Percentiles rank a stretch among this genome's conserved stretches.
Evolutionary conservation across 2,329 filamentous ascomycete genomes (phyloP).

Genomic region (Aspergillus caelatus): DNA sequence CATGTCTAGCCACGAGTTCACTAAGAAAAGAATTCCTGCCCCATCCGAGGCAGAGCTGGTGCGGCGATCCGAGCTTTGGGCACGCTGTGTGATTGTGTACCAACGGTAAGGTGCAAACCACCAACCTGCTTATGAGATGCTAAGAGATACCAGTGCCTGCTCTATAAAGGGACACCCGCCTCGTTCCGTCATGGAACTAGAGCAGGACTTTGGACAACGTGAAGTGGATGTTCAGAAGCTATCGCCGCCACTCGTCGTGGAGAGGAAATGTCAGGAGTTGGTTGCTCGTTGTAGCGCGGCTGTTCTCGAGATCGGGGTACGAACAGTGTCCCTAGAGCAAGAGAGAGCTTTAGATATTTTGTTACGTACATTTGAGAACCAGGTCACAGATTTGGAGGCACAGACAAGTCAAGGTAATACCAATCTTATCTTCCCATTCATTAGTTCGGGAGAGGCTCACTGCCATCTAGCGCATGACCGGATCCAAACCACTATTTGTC

Average conservation of each 20-base stretch:
- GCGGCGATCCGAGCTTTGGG: constrained; percentile 44
- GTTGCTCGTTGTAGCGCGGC: constrained; percentile 40
- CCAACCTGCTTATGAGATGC: not conserved
- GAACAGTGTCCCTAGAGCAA: constrained; percentile 41
- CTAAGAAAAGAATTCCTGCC: constrained; percentile 33
- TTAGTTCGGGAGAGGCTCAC: not conserved
- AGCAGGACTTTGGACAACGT: constrained; percentile 39
- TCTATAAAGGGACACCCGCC: constrained; percentile 42
- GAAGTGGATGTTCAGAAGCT: constrained; percentile 39
- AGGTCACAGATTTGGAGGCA: constrained; percentile 40
- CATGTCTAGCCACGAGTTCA: constrained; percentile 47
- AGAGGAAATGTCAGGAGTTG: constrained; percentile 42
- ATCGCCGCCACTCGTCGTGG: constrained; percentile 35
- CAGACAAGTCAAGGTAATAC: constrained; percentile 35
- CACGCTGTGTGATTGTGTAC: constrained; percentile 43
- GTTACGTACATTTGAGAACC: constrained; percentile 39
- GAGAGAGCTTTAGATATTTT: constrained; percentile 42
- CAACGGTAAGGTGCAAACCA: constrained; percentile 35
- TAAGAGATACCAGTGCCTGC: constrained; percentile 34
- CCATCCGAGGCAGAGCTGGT: constrained; percentile 39
- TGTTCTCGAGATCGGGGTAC: constrained; percentile 42
- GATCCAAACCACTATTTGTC: constrained; percentile 34
- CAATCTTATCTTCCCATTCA: not conserved
- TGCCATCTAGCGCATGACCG: constrained; percentile 31
- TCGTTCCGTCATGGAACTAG: constrained; percentile 35